phyloP scores from a whole-genome alignment of 1,139 yeast species.

The Kluyveromyces marxianus region DNA sequence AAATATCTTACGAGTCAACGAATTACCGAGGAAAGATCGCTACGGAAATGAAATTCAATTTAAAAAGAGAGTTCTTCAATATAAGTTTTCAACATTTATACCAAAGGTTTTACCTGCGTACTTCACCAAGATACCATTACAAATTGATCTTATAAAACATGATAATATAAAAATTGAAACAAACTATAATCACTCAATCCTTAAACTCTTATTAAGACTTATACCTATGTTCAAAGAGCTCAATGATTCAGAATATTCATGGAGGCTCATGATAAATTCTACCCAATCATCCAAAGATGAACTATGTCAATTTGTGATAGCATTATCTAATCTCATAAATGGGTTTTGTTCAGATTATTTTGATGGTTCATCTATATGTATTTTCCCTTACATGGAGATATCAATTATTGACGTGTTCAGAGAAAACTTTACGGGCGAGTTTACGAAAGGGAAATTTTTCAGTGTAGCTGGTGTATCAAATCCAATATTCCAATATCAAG shows the following conservation, averaged over 20 bases:
- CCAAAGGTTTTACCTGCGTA: slow-evolving; percentile 12
- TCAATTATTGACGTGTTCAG: slow-evolving; percentile 20
- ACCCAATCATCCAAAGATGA: slow-evolving; percentile 18
- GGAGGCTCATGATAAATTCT: slow-evolving; percentile 18
- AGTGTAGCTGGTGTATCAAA: slow-evolving; percentile 27
- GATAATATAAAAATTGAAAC: slow-evolving; percentile 14
- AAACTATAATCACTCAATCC: slow-evolving; percentile 13
- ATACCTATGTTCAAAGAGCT: slow-evolving; percentile 12
- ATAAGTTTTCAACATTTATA: slow-evolving; percentile 14
- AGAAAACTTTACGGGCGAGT: slow-evolving; percentile 6
- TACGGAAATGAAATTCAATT: slow-evolving; percentile 18
- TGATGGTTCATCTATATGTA: slow-evolving; percentile 11
- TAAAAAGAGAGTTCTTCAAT: slow-evolving; percentile 14
- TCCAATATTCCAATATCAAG: slow-evolving; percentile 25
- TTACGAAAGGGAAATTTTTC: slow-evolving; percentile 4
- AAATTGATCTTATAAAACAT: slow-evolving; percentile 15
- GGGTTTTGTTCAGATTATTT: slow-evolving; percentile 12
- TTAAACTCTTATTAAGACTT: slow-evolving; percentile 18
- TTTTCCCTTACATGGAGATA: slow-evolving; percentile 27
- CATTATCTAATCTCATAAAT: slow-evolving; percentile 19
- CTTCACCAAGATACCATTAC: slow-evolving; percentile 17
- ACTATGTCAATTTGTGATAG: slow-evolving; percentile 21
- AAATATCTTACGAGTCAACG: slow-evolving; percentile 13
- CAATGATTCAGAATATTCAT: slow-evolving; percentile 5
- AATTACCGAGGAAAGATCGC: slow-evolving; percentile 11